Conservation (phyloP, 2,329 filamentous ascomycete genomes). For the Sporothrix sp. region DNA sequence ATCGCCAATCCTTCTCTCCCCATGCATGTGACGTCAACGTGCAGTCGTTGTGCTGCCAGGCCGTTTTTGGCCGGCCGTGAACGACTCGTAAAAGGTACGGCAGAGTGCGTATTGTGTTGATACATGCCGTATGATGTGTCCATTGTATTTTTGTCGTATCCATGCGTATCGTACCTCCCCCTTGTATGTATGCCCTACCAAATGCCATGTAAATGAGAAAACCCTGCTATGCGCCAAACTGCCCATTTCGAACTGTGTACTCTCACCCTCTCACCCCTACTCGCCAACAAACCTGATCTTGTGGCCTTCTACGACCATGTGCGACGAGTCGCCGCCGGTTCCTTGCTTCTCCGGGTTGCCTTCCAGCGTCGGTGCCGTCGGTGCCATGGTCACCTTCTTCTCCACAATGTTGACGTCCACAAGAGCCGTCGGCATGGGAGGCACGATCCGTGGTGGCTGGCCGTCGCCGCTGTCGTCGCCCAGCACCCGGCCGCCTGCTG, state of each 20-base stretch:
- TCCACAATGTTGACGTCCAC: conserved; percentile 43
- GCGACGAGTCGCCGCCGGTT: neutral
- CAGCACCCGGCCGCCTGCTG: conserved; percentile 21
- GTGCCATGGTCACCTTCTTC: conserved; percentile 35
- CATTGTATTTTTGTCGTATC: too few species aligned
- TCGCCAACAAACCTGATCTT: conserved; percentile 5
- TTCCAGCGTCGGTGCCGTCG: conserved; percentile 30
- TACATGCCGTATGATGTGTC: too few species aligned
- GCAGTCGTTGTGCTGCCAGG: conserved; percentile 6
- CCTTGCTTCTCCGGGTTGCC: conserved; percentile 26
- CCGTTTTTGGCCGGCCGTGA: conserved; percentile 22
- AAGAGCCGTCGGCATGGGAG: conserved; percentile 24
- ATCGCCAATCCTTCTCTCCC: conserved; percentile 59
- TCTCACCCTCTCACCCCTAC: too few species aligned
- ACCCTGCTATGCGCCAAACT: too few species aligned
- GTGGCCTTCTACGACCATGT: conserved; percentile 12
- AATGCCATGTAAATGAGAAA: too few species aligned
- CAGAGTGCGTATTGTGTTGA: too few species aligned
- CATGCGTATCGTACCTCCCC: too few species aligned
- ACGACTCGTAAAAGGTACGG: neutral
- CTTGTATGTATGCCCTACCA: too few species aligned
- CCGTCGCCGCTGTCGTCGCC: conserved; percentile 35
- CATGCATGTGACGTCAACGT: conserved; percentile 21
- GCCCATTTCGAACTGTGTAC: too few species aligned
- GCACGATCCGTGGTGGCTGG: conserved; percentile 21